phyloP scores from a whole-genome alignment of 805 yeast species.

The Cyberlindnera maritima region DNA sequence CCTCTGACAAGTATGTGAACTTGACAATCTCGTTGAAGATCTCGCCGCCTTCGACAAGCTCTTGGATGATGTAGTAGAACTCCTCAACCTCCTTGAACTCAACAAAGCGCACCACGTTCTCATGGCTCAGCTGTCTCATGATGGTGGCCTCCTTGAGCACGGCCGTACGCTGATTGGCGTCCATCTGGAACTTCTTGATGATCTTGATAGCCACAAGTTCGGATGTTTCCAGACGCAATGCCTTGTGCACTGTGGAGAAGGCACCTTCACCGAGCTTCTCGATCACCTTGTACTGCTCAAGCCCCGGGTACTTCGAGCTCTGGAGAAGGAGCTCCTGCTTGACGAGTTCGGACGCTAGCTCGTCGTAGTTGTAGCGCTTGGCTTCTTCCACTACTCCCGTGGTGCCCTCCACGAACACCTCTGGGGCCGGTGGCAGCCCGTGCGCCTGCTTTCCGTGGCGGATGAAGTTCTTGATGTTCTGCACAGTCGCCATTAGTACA shows the following conservation, averaged over 20 bases:
- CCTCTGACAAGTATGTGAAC: conserved; percentile 64
- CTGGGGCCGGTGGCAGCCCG: conserved; percentile 9
- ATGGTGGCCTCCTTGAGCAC: conserved; percentile 37
- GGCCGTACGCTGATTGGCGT: conserved; percentile 39
- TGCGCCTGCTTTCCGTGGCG: conserved; percentile 42
- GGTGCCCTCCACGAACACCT: conserved; percentile 2
- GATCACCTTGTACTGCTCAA: conserved; percentile 31
- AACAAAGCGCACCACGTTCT: conserved; percentile 55
- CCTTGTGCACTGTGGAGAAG: conserved; percentile 80
- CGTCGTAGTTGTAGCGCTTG: conserved; percentile 24
- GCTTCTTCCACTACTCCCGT: neutral
- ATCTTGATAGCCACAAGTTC: conserved; percentile 69
- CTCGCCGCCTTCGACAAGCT: conserved; percentile 76
- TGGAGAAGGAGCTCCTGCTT: conserved; percentile 24
- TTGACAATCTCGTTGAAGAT: conserved; percentile 66
- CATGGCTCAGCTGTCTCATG: conserved; percentile 52
- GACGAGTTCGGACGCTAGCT: conserved; percentile 27
- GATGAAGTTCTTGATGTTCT: conserved; percentile 42
- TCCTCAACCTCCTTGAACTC: conserved; percentile 55
- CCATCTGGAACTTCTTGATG: conserved; percentile 50
- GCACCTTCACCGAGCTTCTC: conserved; percentile 80
- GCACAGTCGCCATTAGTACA: conserved; percentile 9
- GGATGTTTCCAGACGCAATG: conserved; percentile 44
- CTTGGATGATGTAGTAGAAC: conserved; percentile 71
- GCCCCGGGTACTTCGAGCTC: conserved; percentile 24